Conservation (phyloP, 106 monocot genomes). For the Vanilla planifolia region DNA sequence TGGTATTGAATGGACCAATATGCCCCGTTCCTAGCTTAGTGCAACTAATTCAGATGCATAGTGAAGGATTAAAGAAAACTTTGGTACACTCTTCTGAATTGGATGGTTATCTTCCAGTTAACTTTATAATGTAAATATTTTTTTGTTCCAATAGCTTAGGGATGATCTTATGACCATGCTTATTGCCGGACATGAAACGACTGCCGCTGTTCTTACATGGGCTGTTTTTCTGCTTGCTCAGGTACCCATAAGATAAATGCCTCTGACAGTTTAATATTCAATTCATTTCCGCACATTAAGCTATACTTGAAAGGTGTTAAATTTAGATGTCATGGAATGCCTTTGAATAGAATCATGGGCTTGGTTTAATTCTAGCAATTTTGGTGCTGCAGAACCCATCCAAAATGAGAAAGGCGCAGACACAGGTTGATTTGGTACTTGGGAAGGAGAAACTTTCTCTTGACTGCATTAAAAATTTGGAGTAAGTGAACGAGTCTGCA, state of each 20-base stretch:
- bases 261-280: no score
- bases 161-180: conserved; percentile 99
- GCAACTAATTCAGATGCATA: no score
- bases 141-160: conserved; percentile 51
- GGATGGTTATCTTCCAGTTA: background rate
- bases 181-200: conserved; percentile 99
- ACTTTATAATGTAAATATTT: background rate
- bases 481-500: conserved; percentile 41
- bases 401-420: conserved; percentile 94
- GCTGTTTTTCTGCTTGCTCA: conserved; percentile 84
- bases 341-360: background rate
- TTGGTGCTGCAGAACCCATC: conserved; percentile 52
- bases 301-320: background rate
- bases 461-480: conserved; percentile 54
- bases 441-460: conserved; percentile 33
- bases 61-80: no score
- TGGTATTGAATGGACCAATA: no score
- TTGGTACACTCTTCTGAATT: no score
- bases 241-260: conserved; percentile 22
- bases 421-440: conserved; percentile 75
- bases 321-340: background rate
- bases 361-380: background rate
- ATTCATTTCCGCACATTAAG: background rate
- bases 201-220: conserved; percentile 99
- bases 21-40: no score